Conservation (phyloP, 2,329 filamentous ascomycete genomes). For the Clonostachys sp. region DNA sequence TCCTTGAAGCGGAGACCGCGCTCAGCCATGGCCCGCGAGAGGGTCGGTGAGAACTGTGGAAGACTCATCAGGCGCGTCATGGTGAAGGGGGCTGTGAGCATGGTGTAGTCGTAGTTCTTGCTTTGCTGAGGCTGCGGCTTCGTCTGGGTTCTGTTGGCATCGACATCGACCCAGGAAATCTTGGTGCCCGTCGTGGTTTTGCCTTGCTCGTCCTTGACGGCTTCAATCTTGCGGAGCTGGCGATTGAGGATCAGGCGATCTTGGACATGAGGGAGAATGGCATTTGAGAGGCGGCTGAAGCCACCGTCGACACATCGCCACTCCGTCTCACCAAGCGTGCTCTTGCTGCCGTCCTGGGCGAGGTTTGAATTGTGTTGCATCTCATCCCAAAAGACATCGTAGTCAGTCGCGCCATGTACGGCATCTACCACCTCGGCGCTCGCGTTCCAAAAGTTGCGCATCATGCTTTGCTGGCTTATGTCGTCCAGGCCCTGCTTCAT, state of each 20-base stretch:
- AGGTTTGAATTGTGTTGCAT: constrained; percentile 24
- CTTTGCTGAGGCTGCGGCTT: constrained; percentile 4
- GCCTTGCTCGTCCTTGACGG: not conserved
- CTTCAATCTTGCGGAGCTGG: constrained; percentile 6
- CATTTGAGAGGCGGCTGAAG: constrained; percentile 18
- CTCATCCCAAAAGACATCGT: constrained; percentile 24
- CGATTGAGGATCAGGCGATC: constrained; percentile 15
- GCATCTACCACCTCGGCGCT: constrained; percentile 24
- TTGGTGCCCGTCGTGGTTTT: not conserved
- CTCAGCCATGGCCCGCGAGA: constrained; percentile 15
- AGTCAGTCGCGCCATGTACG: constrained; percentile 13
- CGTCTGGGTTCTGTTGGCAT: not conserved
- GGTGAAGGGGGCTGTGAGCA: constrained; percentile 22
- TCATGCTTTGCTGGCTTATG: constrained; percentile 12
- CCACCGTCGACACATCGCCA: constrained; percentile 14
- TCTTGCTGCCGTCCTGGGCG: constrained; percentile 16
- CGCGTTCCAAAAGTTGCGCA: constrained; percentile 20
- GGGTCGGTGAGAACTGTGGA: constrained; percentile 15
- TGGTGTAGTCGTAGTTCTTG: constrained; percentile 23
- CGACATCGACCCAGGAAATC: not conserved
- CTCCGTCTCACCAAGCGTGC: constrained; percentile 13
- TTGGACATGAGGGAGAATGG: constrained; percentile 18
- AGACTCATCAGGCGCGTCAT: constrained; percentile 22
- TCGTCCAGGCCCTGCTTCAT: constrained; percentile 13
- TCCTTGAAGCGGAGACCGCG: constrained; percentile 19